phyloP scores from a whole-genome alignment of 768 basidiomycete species.

The Podaxis sp. region DNA sequence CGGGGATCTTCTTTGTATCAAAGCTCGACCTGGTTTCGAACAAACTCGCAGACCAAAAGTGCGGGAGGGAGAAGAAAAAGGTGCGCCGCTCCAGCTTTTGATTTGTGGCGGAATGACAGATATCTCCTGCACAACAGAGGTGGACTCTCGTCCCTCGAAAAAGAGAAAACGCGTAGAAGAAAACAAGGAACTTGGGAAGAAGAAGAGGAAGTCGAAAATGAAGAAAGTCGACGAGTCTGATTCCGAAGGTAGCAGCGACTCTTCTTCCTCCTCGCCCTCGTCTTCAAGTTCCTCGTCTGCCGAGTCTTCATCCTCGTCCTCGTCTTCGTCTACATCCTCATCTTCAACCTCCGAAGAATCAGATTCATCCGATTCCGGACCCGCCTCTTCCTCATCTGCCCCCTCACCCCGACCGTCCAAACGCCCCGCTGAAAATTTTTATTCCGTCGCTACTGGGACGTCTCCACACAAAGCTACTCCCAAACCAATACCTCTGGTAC shows the following conservation, averaged over 20 bases:
- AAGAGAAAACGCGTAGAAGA: slow-evolving; percentile 13
- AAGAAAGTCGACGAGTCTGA: neutral
- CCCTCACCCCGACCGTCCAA: slow-evolving; percentile 10
- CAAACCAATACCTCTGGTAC: slow-evolving; percentile 9
- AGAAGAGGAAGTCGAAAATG: slow-evolving; percentile 10
- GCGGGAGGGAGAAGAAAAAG: slow-evolving; percentile 1
- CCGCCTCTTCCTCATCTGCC: slow-evolving; percentile 22
- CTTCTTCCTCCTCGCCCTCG: slow-evolving; percentile 26
- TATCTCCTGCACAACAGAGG: neutral
- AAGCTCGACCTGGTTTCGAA: slow-evolving; percentile 17
- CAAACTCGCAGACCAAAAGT: neutral
- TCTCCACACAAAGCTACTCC: neutral
- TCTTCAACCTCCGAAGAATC: slow-evolving; percentile 17
- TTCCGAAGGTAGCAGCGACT: slow-evolving; percentile 20
- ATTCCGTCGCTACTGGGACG: neutral
- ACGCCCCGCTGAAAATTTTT: slow-evolving; percentile 7
- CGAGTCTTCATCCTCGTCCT: slow-evolving; percentile 25
- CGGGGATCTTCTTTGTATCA: slow-evolving; percentile 46
- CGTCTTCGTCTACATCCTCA: slow-evolving; percentile 24
- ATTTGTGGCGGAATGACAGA: neutral
- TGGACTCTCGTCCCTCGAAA: neutral
- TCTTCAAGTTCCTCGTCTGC: slow-evolving; percentile 23
- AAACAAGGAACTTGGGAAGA: slow-evolving; percentile 4
- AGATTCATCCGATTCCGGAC: slow-evolving; percentile 23
- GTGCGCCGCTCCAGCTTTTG: neutral